Base-by-base conservation (phyloP, 352 stramenopile genomes). In the Globisporangium barbulae region DNA sequence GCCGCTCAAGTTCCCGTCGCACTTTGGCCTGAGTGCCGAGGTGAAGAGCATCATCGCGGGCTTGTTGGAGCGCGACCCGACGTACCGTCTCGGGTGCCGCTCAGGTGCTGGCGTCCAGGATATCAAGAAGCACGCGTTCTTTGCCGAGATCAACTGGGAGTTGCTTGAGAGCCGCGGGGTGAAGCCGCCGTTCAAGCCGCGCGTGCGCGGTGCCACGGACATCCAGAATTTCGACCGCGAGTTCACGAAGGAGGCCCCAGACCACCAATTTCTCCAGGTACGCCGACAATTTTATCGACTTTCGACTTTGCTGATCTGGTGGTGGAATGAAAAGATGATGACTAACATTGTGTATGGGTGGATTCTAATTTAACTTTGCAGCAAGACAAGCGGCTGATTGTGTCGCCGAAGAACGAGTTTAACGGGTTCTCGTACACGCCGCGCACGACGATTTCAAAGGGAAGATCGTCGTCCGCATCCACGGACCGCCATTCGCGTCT, bases 221-320 rank as follows among this genome's bases (percentile, higher is more conserved):
- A 89, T 94, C 53, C 85, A 96, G 73, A 96, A 96, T 64, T 96
- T 96, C 64, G 87, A 96, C 64, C 86, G 89, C 61, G 85, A 94
- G 65, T 94, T 96, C 57, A 96, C 88, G 22, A 90, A 90, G 62
- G 85, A 94, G 53, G 69, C 81, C 9, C 83, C 83, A n/a, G 83
- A 92, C 66, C 80, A 92, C 53, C 73, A 73, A 42, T 91, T 91
- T 60, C 67, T 91, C 12, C 73, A 81, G 70, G 76, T 85, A 58
- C 37, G 75, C 48, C 7, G 60, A 48, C 42, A 48, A 48, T 48
- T n/a, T 22, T 21, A 19, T 8, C 4, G 25, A 28, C 25, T 28
- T 2, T 28, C 25, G 25, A 48, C n/a, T 50, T 55, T 50, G 17
- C 35, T 70, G n/a, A 62, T 9, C 17, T 37, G 49, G 10, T 54